Evolutionary conservation across 495 filamentous ascomycete genomes (phyloP), one percentile per base, ranked within the genome.

Genomic region (Xylaria palmicola): DNA sequence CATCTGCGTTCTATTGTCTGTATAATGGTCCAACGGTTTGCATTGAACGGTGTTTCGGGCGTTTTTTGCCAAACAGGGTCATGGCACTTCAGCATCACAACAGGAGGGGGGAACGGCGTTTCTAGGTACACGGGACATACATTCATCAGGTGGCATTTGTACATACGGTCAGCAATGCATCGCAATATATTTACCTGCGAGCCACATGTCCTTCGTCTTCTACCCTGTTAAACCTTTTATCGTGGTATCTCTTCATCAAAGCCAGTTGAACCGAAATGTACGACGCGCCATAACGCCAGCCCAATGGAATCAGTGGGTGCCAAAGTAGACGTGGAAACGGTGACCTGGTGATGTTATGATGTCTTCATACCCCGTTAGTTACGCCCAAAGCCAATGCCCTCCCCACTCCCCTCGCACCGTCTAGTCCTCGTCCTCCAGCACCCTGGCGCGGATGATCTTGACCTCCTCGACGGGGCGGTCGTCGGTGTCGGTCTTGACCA

Each of bases 401-500:
- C 37, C 9, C n/a, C 37, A 9, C 15, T 7, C 19, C 13, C 26
- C 10, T 37, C 6, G 29, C 19, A 9, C 34, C 13, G n/a, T 32
- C 36, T 29, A 13, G 5, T 36, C 57, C 9, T 52, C 57, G 1
- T 60, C 57, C 36, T 52, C 37, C 12, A 90, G 66, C 15, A 95
- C 79, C 50, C 75, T 82, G 9, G 91, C 91, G 61, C 75, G 84
- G 19, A 89, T 72, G 67, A 98, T 95, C 75, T 83, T 92, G 32
- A 98, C 86, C 66, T 95, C 88, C 63, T 93, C 90, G 45, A 83
- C 68, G 3, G 94, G 94, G 67, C 88, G 74, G 74, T 98, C 94
- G 60, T 91, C 89, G 17, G 66, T 68, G 17, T 85, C 91, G 2
- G 91, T 96, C 81, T 90, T 94, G 39, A 96, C 92, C 59, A 94